A percentile compares a stretch with the other conserved stretches of the same genome.
phyloP scores from a whole-genome alignment of 257 asterid species.

The Primulina eburnea region DNA sequence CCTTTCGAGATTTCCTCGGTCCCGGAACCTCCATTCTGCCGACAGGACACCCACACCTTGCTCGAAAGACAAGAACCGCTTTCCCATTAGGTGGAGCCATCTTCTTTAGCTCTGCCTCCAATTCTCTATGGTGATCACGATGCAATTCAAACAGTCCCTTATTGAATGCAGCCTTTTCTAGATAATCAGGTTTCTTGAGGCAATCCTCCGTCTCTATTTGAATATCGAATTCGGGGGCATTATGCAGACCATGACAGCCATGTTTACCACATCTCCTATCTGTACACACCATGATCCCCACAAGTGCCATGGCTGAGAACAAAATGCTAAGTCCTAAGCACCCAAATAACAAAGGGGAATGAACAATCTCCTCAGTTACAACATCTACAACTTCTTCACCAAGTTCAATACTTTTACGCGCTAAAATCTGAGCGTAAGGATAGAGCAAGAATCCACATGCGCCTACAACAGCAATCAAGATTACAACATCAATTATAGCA shows the following conservation, averaged over 20 bases:
- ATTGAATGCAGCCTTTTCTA: constrained; percentile 38
- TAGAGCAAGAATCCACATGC: constrained; percentile 47
- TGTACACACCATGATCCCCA: constrained; percentile 52
- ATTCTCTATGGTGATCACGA: constrained; percentile 73
- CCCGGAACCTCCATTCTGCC: constrained; percentile 93
- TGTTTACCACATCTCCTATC: constrained; percentile 24
- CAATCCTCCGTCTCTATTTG: constrained; percentile 80
- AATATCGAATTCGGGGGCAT: constrained; percentile 90
- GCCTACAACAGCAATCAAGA: constrained; percentile 58
- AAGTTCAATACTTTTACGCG: not conserved
- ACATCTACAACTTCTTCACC: constrained; percentile 25
- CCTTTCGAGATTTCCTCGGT: constrained; percentile 61
- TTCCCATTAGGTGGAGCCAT: constrained; percentile 94
- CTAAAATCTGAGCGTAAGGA: not conserved
- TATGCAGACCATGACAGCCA: constrained; percentile 63
- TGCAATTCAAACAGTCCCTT: constrained; percentile 73
- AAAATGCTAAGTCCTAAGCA: constrained; percentile 76
- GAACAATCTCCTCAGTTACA: constrained; percentile 58
- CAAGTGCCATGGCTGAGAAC: constrained; percentile 54
- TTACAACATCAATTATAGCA: not conserved
- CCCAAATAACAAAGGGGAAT: constrained; percentile 73
- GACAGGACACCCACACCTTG: constrained; percentile 90
- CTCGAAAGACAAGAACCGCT: constrained; percentile 82
- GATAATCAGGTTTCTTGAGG: constrained; percentile 41
- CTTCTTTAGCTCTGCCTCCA: constrained; percentile 94